Conservation (phyloP, 352 stramenopile genomes). For the Peronospora farinosa region DNA sequence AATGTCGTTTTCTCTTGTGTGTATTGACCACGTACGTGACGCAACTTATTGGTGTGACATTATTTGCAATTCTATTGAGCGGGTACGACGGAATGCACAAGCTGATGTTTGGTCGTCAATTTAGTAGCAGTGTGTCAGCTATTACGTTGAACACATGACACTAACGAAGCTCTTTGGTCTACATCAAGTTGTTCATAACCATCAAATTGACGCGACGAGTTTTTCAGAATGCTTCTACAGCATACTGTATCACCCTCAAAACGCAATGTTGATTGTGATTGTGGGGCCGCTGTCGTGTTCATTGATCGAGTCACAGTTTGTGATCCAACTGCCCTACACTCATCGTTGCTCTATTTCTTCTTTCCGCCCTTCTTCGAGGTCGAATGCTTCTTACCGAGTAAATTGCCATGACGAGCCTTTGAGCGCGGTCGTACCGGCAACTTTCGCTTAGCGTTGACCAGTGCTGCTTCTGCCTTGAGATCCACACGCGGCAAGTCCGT, state of each 20-base stretch:
- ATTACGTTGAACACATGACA: too few species aligned
- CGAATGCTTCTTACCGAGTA: slow-evolving; percentile 28
- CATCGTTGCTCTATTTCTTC: slow-evolving; percentile 18
- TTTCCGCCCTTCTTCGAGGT: slow-evolving; percentile 27
- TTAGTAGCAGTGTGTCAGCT: too few species aligned
- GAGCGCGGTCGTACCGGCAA: slow-evolving; percentile 13
- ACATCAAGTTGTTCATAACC: not conserved
- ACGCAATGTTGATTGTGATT: slow-evolving; percentile 6
- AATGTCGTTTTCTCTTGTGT: slow-evolving; percentile 80
- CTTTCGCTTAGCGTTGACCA: slow-evolving; percentile 15
- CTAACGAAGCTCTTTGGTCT: too few species aligned
- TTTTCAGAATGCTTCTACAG: too few species aligned
- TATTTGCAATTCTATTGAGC: slow-evolving; percentile 56
- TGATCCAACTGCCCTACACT: not conserved
- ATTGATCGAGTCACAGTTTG: not conserved
- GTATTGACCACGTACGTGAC: slow-evolving; percentile 41
- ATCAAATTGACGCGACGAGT: slow-evolving; percentile 7
- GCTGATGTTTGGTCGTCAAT: too few species aligned
- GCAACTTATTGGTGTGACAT: slow-evolving; percentile 57
- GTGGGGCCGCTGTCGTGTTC: slow-evolving; percentile 1
- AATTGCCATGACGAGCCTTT: slow-evolving; percentile 30
- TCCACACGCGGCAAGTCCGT: slow-evolving; percentile 68
- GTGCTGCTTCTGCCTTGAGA: slow-evolving; percentile 33
- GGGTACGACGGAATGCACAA: too few species aligned
- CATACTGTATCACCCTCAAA: not conserved